phyloP scores from a whole-genome alignment of 371 early-diverging fungal species.

The Cokeromyces recurvatus region DNA sequence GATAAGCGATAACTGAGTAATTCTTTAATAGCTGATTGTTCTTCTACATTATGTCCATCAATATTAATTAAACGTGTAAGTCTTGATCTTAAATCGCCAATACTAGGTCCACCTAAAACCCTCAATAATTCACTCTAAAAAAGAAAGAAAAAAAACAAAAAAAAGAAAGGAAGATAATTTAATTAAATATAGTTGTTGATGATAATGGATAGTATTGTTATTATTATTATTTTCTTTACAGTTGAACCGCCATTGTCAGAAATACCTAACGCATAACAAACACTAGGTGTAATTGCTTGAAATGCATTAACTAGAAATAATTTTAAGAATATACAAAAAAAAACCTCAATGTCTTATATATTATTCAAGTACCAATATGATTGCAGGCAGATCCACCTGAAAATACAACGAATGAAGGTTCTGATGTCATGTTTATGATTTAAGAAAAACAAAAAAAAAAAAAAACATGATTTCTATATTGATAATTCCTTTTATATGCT shows the following conservation, averaged over 20 bases:
- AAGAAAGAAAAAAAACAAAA: neutral
- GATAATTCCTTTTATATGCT: too few species aligned
- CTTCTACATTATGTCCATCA: constrained; percentile 25
- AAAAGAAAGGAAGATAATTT: neutral
- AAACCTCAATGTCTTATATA: neutral
- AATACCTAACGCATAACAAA: constrained; percentile 68
- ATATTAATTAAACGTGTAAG: constrained; percentile 56
- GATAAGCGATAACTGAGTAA: constrained; percentile 63
- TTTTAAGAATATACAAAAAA: neutral
- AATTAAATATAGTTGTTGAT: neutral
- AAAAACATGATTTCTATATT: too few species aligned
- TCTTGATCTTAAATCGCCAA: constrained; percentile 65
- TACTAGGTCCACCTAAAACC: constrained; percentile 67
- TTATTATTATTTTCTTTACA: constrained; percentile 13
- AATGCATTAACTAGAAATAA: constrained; percentile 32
- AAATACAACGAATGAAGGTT: constrained; percentile 49
- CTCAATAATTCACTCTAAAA: constrained; percentile 54
- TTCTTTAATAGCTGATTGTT: constrained; percentile 55
- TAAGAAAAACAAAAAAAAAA: too few species aligned
- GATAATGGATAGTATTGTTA: too few species aligned
- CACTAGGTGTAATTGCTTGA: constrained; percentile 52
- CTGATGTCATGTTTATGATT: too few species aligned
- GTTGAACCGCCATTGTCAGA: constrained; percentile 70
- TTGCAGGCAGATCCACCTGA: constrained; percentile 76
- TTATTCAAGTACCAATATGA: constrained; percentile 27